A percentile compares a stretch with the other conserved stretches of the same genome.
phyloP scores from a whole-genome alignment of 805 yeast species.

The Debaryomyces tyrocola region DNA sequence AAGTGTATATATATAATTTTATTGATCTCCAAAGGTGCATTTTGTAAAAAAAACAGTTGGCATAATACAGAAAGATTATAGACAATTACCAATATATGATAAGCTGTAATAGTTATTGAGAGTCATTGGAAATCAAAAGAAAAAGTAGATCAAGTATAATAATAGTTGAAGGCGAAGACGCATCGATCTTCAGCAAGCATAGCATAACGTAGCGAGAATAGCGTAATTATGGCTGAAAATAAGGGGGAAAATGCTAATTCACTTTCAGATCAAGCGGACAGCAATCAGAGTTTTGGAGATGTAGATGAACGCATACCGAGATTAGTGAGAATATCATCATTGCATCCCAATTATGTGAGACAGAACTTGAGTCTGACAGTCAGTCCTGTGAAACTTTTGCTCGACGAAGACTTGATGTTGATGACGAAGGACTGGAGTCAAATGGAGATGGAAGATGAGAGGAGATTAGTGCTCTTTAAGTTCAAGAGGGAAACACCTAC shows the following conservation, averaged over 20 bases:
- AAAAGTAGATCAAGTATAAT: too few relatives aligned
- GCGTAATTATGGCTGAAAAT: not conserved
- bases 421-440: conserved; percentile 49
- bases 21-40: too few relatives aligned
- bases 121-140: too few relatives aligned
- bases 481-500: conserved; percentile 34
- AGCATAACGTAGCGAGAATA: too few relatives aligned
- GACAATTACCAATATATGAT: too few relatives aligned
- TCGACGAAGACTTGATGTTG: conserved; percentile 28
- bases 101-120: too few relatives aligned
- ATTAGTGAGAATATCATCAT: conserved; percentile 22
- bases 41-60: too few relatives aligned
- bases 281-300: not conserved
- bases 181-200: too few relatives aligned
- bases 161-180: too few relatives aligned
- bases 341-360: conserved; percentile 20
- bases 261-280: not conserved
- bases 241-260: not conserved
- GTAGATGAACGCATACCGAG: conserved; percentile 3
- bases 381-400: conserved; percentile 27
- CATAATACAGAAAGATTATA: too few relatives aligned
- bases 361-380: conserved; percentile 17
- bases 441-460: conserved; percentile 38
- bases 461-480: conserved; percentile 51
- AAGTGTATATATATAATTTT: too few relatives aligned